These are phyloP conservation scores for Psidium friedrichsthalianum DNA, from an alignment of 345 rosid genomes.

Conservation along the genomic window DNA sequence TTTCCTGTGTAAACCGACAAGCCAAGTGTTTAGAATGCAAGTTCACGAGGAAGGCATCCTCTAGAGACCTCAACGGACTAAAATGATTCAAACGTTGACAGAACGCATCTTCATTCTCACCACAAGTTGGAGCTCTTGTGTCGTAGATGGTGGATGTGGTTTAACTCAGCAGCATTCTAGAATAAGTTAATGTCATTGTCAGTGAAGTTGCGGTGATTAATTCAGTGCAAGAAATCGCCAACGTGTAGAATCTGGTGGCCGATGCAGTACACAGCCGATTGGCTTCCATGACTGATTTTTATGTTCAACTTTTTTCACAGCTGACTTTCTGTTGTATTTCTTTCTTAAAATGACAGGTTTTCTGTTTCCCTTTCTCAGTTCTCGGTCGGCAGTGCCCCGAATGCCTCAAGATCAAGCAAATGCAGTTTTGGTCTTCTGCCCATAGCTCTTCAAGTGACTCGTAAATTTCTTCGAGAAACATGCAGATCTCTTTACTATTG, in stretches of 20 bases:
- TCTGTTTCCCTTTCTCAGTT: neutral
- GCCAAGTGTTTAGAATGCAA: neutral
- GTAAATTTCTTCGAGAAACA: constrained; percentile 16
- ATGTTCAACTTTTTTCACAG: neutral
- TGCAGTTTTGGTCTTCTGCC: neutral
- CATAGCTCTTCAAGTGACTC: constrained; percentile 12
- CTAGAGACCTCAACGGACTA: neutral
- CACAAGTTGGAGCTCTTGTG: neutral
- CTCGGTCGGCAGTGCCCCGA: neutral
- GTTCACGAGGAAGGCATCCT: neutral
- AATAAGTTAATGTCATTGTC: neutral
- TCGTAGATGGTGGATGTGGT: neutral
- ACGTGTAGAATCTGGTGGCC: neutral
- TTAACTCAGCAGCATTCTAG: neutral
- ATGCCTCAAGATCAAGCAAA: neutral
- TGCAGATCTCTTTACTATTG: constrained; percentile 7
- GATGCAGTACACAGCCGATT: neutral
- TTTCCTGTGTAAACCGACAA: neutral
- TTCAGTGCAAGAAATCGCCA: neutral
- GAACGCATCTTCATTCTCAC: neutral
- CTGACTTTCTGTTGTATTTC: neutral
- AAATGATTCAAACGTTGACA: neutral
- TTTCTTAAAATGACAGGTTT: neutral
- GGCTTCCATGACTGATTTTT: neutral
- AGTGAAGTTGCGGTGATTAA: neutral